phyloP scores from a whole-genome alignment of 176 grass and related monocot species.

The Carex parvula region DNA sequence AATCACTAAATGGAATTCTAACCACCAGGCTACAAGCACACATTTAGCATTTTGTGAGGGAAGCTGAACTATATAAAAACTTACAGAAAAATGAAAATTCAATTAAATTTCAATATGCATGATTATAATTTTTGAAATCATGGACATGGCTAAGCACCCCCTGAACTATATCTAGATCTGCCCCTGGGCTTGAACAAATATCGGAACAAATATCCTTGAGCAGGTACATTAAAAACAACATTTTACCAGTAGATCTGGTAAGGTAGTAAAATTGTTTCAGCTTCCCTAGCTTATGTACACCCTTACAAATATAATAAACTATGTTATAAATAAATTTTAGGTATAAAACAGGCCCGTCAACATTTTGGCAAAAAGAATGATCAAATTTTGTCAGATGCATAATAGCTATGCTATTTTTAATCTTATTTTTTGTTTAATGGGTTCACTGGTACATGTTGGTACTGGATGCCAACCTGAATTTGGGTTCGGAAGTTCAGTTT shows the following conservation, averaged over 20 bases:
- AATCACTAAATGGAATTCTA: too few relatives aligned
- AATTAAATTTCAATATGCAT: too few relatives aligned
- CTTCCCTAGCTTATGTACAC: background rate
- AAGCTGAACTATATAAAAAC: too few relatives aligned
- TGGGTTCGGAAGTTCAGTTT: conserved; percentile 80
- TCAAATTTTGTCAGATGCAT: background rate
- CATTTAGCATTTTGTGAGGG: too few relatives aligned
- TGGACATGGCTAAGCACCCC: too few relatives aligned
- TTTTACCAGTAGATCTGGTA: background rate
- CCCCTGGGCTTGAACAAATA: background rate
- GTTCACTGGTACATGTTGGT: background rate
- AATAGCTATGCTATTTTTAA: background rate
- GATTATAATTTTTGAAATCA: too few relatives aligned
- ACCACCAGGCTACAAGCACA: too few relatives aligned
- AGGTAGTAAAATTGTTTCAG: background rate
- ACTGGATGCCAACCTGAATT: conserved; percentile 56
- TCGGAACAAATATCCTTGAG: background rate
- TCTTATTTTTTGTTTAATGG: background rate
- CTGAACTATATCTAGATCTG: too few relatives aligned
- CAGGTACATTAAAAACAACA: too few relatives aligned
- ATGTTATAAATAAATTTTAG: background rate
- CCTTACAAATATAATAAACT: background rate
- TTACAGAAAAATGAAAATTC: too few relatives aligned
- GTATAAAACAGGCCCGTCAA: background rate
- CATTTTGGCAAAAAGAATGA: background rate